Evolutionary conservation across 2,329 filamentous ascomycete genomes (phyloP), one percentile per base, ranked within the genome.

Genomic region (Aspergillus sp.): DNA sequence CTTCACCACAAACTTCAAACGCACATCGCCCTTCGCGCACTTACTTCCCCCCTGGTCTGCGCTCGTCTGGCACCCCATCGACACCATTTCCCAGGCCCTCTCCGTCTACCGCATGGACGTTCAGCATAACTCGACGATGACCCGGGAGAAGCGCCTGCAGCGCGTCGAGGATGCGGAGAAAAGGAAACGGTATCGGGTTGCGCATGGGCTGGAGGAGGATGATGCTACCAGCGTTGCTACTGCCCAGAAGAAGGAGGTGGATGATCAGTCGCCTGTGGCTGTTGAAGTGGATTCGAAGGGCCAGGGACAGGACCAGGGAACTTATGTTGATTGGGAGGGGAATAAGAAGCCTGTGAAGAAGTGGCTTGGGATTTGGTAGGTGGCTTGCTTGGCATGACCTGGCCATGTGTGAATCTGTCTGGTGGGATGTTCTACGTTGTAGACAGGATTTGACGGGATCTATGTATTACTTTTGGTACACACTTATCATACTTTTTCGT

Each of bases 151-250:
- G 70, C 79, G 90, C 46, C 79, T 81, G 59, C 78, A 78, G 61
- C 82, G 82, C 55, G 76, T 88, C 47, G 88, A 95, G 56, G 93
- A 98, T 70, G 84, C 93, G 29, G 79, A 84, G 66, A 95, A 96
- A 80, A 79, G 91, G 59, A 80, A 80, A 51, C 82, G 86, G 67
- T 98, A 88, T 70, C 82, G 90, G 59, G 83, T 88, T 68, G 88
- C 85, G 50, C 88, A 95, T 73, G 89, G 88, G 7, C 67, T 94
- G 60, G 84, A 89, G 65, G 73, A 71, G 56, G 64, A 67, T 33
- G 29, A 61, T 63, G 43, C 61, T 68, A 46, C 58, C 63, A 9
- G 70, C 72, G 52, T 56, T 57, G 46, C 57, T 5, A 9, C 6
- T 32, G 30, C 6, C 8, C 6, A 54, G 29, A 52, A 41, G 28